Base-by-base conservation (phyloP, 306 rosid species). In the Castanea crenata region DNA sequence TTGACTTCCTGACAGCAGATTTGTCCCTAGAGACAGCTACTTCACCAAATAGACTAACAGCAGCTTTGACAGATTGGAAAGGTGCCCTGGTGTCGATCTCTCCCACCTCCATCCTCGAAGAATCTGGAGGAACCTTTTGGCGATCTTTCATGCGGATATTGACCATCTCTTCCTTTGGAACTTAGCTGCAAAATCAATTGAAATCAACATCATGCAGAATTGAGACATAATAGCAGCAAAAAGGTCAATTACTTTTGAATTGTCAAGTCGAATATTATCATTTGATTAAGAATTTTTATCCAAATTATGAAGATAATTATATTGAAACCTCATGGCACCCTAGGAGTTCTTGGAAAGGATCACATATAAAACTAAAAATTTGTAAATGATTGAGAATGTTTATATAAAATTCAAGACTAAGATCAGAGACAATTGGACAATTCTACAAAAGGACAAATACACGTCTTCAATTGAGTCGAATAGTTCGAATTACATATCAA, bases 51-150 rank as follows among this genome's bases (percentile, higher is more conserved):
- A 95, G 83, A 83, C 87, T 82, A 63, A 95, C 92, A 44, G 99
- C 99, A 59, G 97, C 98, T 82, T 87, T 95, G 77, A 95, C 99
- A 49, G 99, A 95, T 87, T 93, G 97, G 83, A 95, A 95, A n/a
- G 99, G 99, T 0, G 98, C 93, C 71, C 99, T 86, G 55, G 96
- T 93, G 87, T 92, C 97, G 31, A 94, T 90, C 85, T 92, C 97
- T 78, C 98, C 98, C 77, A 94, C 90, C 85, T 91, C 97, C 38
- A 79, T 81, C 81, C 84, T 90, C 4, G 98, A 92, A 77, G 98
- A 93, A 79, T 77, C 83, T 18, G 13, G 0, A 1, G 78, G 0
- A 1, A 76, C 80, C 78, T 84, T 89, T 15, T 46, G 84, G 12
- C 51, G 77, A 4, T 85, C 91, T 77, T 74, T 84, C 23, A 65